A percentile compares a stretch with the other conserved stretches of the same genome.
Evolutionary conservation across 2,329 filamentous ascomycete species (phyloP).

Genomic region (Tolypocladium amazonense): DNA sequence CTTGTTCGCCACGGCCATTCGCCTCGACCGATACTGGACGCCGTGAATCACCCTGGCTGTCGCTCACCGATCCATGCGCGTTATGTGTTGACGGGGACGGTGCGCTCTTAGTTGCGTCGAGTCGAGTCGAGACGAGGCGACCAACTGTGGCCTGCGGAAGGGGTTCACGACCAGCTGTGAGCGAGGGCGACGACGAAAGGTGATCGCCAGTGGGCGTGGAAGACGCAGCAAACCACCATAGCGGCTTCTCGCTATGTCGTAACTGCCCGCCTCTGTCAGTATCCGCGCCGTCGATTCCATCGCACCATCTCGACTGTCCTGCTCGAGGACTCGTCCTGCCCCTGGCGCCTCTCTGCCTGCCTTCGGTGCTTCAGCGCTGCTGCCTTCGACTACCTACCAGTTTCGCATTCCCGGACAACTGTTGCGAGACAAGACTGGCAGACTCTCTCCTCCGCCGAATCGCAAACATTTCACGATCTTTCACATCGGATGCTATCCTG

Average conservation of each 20-base stretch:
- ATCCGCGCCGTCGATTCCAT: not conserved
- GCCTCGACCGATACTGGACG: not conserved
- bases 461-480: not conserved
- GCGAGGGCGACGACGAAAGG: not conserved
- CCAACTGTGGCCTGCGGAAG: not conserved
- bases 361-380: not conserved
- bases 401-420: slow-evolving; percentile 1
- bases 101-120: slow-evolving; percentile 1
- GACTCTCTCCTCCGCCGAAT: not conserved
- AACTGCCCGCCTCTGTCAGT: not conserved
- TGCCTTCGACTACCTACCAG: not conserved
- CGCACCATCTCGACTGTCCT: not conserved
- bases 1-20: not conserved
- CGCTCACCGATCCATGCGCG: not conserved
- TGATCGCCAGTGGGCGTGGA: not conserved
- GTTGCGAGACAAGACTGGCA: slow-evolving; percentile 1
- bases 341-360: not conserved
- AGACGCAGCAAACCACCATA: not conserved
- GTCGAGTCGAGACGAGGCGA: not conserved
- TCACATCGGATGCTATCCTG: not conserved
- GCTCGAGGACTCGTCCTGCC: not conserved
- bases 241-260: not conserved
- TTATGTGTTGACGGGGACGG: slow-evolving; percentile 1
- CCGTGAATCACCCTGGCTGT: not conserved
- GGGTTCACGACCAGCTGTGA: not conserved